Percentiles rank a stretch among this genome's conserved stretches.
These are phyloP conservation scores for Elaeagnus macrophylla DNA, from an alignment of 306 rosid genomes.

Conservation along the genomic window DNA sequence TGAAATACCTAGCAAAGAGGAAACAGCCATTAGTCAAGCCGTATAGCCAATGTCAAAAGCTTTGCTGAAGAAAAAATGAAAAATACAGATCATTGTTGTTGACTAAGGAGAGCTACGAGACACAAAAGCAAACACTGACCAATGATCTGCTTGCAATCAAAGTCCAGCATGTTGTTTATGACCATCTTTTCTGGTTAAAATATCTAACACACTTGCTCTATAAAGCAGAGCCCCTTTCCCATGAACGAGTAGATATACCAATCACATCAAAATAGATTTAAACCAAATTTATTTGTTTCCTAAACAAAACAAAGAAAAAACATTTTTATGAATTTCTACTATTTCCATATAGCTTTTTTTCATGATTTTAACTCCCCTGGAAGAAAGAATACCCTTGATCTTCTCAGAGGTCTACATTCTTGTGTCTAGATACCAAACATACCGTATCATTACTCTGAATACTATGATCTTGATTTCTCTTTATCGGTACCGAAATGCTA, in stretches of 20 bases:
- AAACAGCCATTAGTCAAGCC: not conserved
- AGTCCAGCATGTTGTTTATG: no score
- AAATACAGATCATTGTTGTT: not conserved
- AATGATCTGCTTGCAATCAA: no score
- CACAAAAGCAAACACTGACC: not conserved
- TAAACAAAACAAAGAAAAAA: not conserved
- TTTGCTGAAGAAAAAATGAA: not conserved
- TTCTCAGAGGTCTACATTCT: slow-evolving; percentile 13
- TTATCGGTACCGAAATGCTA: slow-evolving; percentile 39
- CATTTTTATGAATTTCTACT: not conserved
- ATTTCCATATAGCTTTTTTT: not conserved
- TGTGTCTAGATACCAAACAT: slow-evolving; percentile 38
- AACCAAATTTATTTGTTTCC: slow-evolving; percentile 6
- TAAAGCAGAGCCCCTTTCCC: no score
- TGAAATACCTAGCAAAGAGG: not conserved
- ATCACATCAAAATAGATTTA: not conserved
- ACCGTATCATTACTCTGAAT: slow-evolving; percentile 69
- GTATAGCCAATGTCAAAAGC: not conserved
- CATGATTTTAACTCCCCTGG: not conserved
- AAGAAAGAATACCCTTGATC: not conserved
- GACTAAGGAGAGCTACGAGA: not conserved
- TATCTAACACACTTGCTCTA: no score
- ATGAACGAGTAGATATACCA: not conserved
- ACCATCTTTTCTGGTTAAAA: no score
- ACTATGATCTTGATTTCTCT: slow-evolving; percentile 61